Evolutionary conservation across 768 basidiomycete species (phyloP), one percentile per base, ranked within the genome.

Genomic region (Boletus barrowsii): DNA sequence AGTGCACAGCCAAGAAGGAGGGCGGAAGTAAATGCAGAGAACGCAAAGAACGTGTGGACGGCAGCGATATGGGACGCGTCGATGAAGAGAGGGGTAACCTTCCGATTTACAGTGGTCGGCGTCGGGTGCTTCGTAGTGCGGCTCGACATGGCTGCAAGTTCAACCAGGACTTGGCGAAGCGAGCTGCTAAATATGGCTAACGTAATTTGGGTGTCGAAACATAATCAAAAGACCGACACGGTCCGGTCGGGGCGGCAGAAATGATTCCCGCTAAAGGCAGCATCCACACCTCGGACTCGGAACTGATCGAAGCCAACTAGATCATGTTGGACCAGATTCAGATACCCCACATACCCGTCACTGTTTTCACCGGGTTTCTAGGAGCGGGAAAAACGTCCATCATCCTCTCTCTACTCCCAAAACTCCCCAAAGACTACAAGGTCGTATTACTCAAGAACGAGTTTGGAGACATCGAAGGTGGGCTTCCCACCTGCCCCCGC

Each of bases 391-490:
- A 90, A 70, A 90, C 87, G 0, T 84, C 83, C 3, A 76, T 89
- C 26, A 95, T 97, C 58, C 81, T 96, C 17, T 87, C 89, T 2
- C 76, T 96, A 1, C 79, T 97, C 3, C 86, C 88, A 3, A 84
- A 85, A 60, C 76, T 98, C 8, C 90, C 93, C 3, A 81, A 83
- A 49, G 87, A 90, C 63, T 95, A 95, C 78, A 90, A 84, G 63
- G 88, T 90, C 32, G 93, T 94, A 7, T 73, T 98, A 37, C 79
- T 98, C 58, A 98, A 98, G 76, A 98, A 98, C 73, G 95, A 98
- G 69, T 97, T 93, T 64, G 95, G 95, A 17, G 93, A 98, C 74
- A 80, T 96, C 13, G 83, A 95, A 81, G 91, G 91, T 88, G 35
- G 29, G 70, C 48, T 20, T 49, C 18, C 17, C 18, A 20, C 17